Evolutionary conservation across 768 basidiomycete genomes (phyloP), one percentile per base, ranked within the genome.

Genomic region (Mycena galericulata): DNA sequence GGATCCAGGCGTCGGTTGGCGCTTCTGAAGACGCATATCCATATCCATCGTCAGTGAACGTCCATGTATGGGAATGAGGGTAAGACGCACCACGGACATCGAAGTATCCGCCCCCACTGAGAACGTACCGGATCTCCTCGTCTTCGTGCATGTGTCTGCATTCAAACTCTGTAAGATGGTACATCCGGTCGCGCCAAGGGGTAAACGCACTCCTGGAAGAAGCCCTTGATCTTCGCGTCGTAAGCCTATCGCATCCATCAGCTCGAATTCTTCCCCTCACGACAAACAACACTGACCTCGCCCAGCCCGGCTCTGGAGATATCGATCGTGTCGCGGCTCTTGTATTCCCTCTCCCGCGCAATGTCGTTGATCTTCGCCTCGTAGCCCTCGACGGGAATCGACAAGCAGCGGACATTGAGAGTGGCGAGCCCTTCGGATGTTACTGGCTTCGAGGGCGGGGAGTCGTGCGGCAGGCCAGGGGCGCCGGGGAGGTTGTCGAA

Each of bases 61-160:
- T 11, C 40, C 10, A 55, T 14, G 12, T 15, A 6, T n/a, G 18
- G 18, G 17, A 30, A 29, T 20, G 56, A n/a, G 7, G 20, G 4
- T n/a, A 45, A 17, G 41, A 73, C 89, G 62, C 71, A 94, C 94
- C 94, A 65, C 96, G 87, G 43, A 98, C 88, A 72, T 98, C 97
- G 76, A 98, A 98, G 84, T 90, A 99, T 0, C 95, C 96, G 40
- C 88, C 89, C n/a, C 97, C 97, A 0, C 86, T 84, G 45, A 95
- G 85, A 72, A 97, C 89, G 74, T 94, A 98, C 11, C 96, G 86
- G 75, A 97, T 97, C 80, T 98, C 96, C 75, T 98, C 96, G 74
- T 98, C 96, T 78, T 98, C 95, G 73, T 98, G 97, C 84, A 98
- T 87, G 74, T 98, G 96, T 74, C 94, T 94, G 71, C 66, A 55